Base-by-base conservation (phyloP, 1,284 basidiomycete genomes). In the Malassezia psittaci region DNA sequence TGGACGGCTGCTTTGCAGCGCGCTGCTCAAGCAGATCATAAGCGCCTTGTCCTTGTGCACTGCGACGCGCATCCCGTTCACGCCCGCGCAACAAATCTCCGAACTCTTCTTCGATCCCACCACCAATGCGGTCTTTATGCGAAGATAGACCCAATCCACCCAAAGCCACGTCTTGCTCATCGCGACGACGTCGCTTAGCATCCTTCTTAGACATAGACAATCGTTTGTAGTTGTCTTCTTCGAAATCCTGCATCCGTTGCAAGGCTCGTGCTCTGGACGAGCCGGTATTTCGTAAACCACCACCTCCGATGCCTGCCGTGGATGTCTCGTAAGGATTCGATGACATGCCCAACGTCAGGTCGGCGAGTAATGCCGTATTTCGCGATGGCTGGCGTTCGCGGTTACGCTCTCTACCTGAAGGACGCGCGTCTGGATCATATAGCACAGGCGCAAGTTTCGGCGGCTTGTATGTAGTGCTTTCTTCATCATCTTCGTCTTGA, bases 211-310 rank as follows among this genome's bases (percentile, higher is more conserved):
- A 87, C 81, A 90, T 86, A 59, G 93, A 82, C 52, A 96, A 75
- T 52, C 93, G 83, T 29, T 87, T 90, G 78, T 96, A 90, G 76
- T 96, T 93, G 52, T 89, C 88, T 76, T 96, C 93, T 77, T 98
- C 93, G 76, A 88, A 98, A 62, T 89, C 86, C 50, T 83, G 83
- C 78, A 96, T 85, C 12, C 85, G 82, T 64, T 84, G 82, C 58
- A 96, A 79, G 60, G 88, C 84, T 35, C 83, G 81, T 9, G 86
- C 86, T 21, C 88, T 84, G 18, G 80, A 79, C 6, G 67, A 69
- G n/a, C 59, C 56, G 16, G 64, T 57, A 32, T 60, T 41, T n/a
- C 65, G 63, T 3, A 64, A 36, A 16, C 51, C 48, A 6, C 58
- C 61, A 15, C 66, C 65, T 16, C 69, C 70, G 18, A 70, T 62